These are phyloP conservation scores for Exsudoporus frostii DNA, from an alignment of 768 basidiomycete genomes.

Conservation along the genomic window DNA sequence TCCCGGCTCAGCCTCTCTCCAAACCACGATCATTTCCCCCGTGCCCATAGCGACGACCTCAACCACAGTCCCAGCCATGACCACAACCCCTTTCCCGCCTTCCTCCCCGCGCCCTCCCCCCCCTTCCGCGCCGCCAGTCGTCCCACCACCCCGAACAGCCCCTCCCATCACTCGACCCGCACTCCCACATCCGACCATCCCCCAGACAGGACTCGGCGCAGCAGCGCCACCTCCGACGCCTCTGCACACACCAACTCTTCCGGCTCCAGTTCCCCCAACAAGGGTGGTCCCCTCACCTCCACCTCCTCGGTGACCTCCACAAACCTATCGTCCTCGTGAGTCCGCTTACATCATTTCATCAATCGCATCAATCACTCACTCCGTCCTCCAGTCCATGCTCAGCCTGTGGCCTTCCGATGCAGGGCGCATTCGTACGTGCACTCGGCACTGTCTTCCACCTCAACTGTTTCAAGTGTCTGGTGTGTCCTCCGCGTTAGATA, in stretches of 20 bases:
- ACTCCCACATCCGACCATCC: constrained; percentile 55
- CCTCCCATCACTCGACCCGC: constrained; percentile 42
- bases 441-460: constrained; percentile 91
- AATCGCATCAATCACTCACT: constrained; percentile 4
- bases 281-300: constrained; percentile 47
- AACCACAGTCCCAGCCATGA: constrained; percentile 43
- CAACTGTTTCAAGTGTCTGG: constrained; percentile 98
- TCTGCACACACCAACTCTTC: constrained; percentile 59
- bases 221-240: constrained; percentile 47
- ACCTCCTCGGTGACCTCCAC: constrained; percentile 52
- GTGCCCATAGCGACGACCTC: constrained; percentile 67
- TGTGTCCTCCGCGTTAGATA: constrained; percentile 38
- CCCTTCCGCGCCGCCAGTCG: constrained; percentile 53
- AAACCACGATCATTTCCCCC: constrained; percentile 36
- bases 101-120: constrained; percentile 44
- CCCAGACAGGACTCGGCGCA: constrained; percentile 44
- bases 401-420: constrained; percentile 77
- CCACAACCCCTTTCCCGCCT: constrained; percentile 6
- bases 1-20: constrained; percentile 44
- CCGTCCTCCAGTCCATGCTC: constrained; percentile 55
- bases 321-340: constrained; percentile 59
- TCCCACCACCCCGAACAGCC: constrained; percentile 54
- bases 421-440: constrained; percentile 95
- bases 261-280: constrained; percentile 36
- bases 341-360: constrained; percentile 17